Evolutionary conservation across 2,329 filamentous ascomycete genomes (phyloP), one percentile per base, ranked within the genome.

Genomic region (Coniosporium tulheliwenetii): DNA sequence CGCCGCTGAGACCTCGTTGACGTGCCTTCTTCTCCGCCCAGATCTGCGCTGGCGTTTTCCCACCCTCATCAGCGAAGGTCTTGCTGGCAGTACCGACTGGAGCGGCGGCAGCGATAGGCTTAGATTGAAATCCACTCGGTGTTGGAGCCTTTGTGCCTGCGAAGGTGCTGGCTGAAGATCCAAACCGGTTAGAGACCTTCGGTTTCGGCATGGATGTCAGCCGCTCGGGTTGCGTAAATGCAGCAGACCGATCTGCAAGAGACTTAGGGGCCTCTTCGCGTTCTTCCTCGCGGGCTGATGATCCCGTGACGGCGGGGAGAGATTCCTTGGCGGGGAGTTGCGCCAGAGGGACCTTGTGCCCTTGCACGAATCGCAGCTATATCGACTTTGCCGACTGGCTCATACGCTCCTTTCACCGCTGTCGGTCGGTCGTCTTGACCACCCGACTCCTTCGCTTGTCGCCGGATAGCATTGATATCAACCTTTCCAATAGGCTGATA

Each of bases 1-100:
- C 66, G 37, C 73, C 79, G 39, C 60, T 67, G 16, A 59, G 49
- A 15, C 73, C 77, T 43, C 79, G 72, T 58, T 91, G 78, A 45
- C 78, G 79, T 32, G 84, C 89, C 67, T 96, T 96, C 67, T 87
- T 93, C 67, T 98, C 91, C 0, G 89, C 89, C 91, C 91, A 98
- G 31, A 94, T 65, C 60, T 98, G 91, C 29, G 91, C 87, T 5
- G 91, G 91, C 5, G 91, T 96, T 69, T 96, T 98, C 46, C 91
- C 91, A 47, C 83, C 87, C 59, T 93, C 70, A 49, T 95, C 87
- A 12, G 91, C 91, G 66, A 96, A 98, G 1, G 86, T 94, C 53
- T 85, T 79, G 63, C 85, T 93, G 32, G 87, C 86, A 48, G 77
- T 72, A 19, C 85, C 86, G 19, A 94, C 71, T 5, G 81, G 77